Evolutionary conservation across 1,139 yeast species (phyloP).

Genomic region (Geotrichum cucujoidarum): DNA sequence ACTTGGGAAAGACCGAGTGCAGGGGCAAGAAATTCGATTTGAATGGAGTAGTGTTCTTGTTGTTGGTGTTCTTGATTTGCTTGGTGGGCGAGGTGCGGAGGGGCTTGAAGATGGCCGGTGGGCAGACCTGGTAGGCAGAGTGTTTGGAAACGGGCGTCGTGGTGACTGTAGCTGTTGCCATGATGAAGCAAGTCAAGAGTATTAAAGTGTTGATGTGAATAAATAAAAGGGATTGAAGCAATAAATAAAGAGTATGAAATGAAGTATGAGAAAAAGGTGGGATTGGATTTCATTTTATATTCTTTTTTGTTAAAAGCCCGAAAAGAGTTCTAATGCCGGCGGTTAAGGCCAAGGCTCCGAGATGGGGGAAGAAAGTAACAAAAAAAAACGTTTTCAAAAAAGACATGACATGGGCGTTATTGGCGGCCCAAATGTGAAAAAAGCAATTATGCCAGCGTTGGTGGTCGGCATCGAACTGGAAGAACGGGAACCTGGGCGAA

Average conservation of each 20-base stretch:
- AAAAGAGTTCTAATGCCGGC: too few relatives aligned
- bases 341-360: too few relatives aligned
- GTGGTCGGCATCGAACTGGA: too few relatives aligned
- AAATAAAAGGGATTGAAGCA: neutral
- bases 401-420: too few relatives aligned
- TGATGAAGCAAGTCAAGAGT: neutral
- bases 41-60: neutral
- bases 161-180: constrained; percentile 5
- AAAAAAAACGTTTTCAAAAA: too few relatives aligned
- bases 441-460: too few relatives aligned
- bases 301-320: too few relatives aligned
- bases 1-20: constrained; percentile 44
- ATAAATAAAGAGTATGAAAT: neutral
- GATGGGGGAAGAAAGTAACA: too few relatives aligned
- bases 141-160: constrained; percentile 4
- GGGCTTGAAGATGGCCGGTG: constrained; percentile 17
- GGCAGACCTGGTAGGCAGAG: constrained; percentile 16
- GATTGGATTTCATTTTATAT: constrained; percentile 3
- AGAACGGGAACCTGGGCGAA: too few relatives aligned
- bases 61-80: neutral
- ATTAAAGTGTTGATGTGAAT: neutral
- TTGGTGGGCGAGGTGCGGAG: constrained; percentile 5
- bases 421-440: too few relatives aligned
- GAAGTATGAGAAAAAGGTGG: neutral
- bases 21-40: constrained; percentile 24